Conservation (phyloP, 1,139 yeast genomes). For the Komagataea norvegica region DNA sequence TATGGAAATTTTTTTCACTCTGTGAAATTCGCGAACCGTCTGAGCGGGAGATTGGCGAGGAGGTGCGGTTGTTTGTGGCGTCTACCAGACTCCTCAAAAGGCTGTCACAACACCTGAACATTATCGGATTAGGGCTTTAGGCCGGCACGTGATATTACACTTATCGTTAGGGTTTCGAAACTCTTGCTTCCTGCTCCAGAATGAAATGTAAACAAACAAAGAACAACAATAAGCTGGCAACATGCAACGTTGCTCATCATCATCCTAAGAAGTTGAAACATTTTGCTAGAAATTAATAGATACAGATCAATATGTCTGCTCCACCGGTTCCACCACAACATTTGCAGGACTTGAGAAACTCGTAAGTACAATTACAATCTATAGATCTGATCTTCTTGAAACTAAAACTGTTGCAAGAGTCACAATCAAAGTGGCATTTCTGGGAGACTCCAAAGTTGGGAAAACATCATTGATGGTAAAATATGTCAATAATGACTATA, state of each 20-base stretch:
- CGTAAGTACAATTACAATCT: constrained; percentile 13
- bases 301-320: no score
- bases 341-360: constrained; percentile 17
- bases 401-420: constrained; percentile 14
- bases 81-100: not conserved
- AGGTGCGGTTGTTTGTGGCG: not conserved
- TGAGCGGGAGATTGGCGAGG: no score
- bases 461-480: constrained; percentile 96
- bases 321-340: constrained; percentile 23
- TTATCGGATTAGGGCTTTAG: not conserved
- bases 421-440: constrained; percentile 74
- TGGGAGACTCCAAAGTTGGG: constrained; percentile 98
- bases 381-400: not conserved
- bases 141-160: not conserved
- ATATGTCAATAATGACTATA: constrained; percentile 91
- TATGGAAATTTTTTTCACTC: constrained; percentile 1
- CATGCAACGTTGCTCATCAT: no score
- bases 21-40: constrained; percentile 1
- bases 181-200: no score
- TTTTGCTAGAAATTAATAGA: no score
- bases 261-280: no score
- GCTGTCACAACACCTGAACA: constrained; percentile 1
- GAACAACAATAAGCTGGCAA: no score
- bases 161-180: not conserved
- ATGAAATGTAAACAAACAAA: constrained; percentile 1